phyloP scores from a whole-genome alignment of 495 filamentous ascomycete species.

The Acidomyces sp. region DNA sequence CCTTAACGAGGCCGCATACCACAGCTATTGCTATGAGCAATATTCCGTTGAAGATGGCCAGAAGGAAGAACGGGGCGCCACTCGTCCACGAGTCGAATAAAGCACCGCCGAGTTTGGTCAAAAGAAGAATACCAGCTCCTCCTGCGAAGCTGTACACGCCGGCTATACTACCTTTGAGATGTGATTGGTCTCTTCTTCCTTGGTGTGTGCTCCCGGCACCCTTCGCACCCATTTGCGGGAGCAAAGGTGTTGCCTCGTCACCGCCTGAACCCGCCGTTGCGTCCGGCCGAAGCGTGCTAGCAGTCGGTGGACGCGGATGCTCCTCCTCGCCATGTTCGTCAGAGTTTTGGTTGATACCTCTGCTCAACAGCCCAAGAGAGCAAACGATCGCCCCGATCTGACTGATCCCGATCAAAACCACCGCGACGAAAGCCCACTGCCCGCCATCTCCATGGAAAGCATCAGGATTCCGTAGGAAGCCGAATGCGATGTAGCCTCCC shows the following conservation, averaged over 20 bases:
- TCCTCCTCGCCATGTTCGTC: background rate
- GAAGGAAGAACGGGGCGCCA: slow-evolving; percentile 80
- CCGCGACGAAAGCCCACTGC: slow-evolving; percentile 57
- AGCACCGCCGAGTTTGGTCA: slow-evolving; percentile 85
- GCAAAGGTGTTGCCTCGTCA: slow-evolving; percentile 19
- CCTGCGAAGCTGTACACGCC: slow-evolving; percentile 86
- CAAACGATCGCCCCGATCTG: slow-evolving; percentile 96
- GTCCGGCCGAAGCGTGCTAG: background rate
- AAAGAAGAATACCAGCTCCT: slow-evolving; percentile 75
- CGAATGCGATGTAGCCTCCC: slow-evolving; percentile 62
- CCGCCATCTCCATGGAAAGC: slow-evolving; percentile 47
- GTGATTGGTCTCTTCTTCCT: slow-evolving; percentile 25
- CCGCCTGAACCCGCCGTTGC: background rate
- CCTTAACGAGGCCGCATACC: slow-evolving; percentile 7
- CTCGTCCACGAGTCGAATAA: slow-evolving; percentile 59
- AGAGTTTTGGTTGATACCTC: slow-evolving; percentile 47
- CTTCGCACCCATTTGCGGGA: slow-evolving; percentile 3
- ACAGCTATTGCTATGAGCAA: slow-evolving; percentile 45
- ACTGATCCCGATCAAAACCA: slow-evolving; percentile 66
- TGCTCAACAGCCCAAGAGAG: slow-evolving; percentile 70
- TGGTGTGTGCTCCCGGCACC: background rate
- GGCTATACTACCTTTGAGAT: slow-evolving; percentile 84
- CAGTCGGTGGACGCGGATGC: background rate
- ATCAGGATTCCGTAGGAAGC: slow-evolving; percentile 55
- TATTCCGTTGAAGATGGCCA: slow-evolving; percentile 73